A percentile compares a stretch with the other conserved stretches of the same genome.
Evolutionary conservation across 169 alveolate species (phyloP).

Genomic region (Plasmodium gonderi): DNA sequence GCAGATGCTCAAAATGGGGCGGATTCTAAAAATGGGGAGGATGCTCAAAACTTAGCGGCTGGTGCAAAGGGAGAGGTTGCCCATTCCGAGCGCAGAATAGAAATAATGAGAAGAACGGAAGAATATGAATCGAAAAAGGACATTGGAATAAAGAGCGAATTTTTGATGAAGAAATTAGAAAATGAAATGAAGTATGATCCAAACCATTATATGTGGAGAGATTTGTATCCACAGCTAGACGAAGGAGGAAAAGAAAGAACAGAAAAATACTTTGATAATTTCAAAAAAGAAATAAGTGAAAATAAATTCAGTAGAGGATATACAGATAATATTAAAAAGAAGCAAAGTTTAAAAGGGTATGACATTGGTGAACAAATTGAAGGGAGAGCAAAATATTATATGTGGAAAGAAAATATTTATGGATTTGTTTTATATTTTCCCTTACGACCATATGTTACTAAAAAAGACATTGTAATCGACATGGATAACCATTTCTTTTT

Average conservation of each 20-base stretch:
- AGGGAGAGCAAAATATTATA: constrained; percentile 63
- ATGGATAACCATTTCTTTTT: constrained; percentile 43
- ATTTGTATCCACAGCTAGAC: constrained; percentile 67
- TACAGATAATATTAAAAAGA: constrained; percentile 75
- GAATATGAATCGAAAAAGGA: constrained; percentile 71
- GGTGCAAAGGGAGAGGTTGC: background rate
- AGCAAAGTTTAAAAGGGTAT: constrained; percentile 71
- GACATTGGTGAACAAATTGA: constrained; percentile 70
- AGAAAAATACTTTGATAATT: constrained; percentile 53
- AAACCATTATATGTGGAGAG: constrained; percentile 74
- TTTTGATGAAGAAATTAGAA: constrained; percentile 58
- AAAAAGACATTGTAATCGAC: constrained; percentile 39
- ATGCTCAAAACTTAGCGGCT: background rate
- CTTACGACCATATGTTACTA: constrained; percentile 21
- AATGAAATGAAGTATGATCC: constrained; percentile 76
- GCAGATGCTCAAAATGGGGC: background rate
- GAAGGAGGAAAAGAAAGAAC: constrained; percentile 52
- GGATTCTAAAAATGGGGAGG: too few relatives aligned
- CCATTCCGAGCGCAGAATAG: background rate
- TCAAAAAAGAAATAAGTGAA: constrained; percentile 68
- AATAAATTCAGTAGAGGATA: constrained; percentile 70
- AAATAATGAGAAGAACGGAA: constrained; percentile 29
- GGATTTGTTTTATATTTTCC: constrained; percentile 57
- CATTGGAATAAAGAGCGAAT: constrained; percentile 43
- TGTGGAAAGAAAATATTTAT: constrained; percentile 54